A percentile compares a stretch with the other conserved stretches of the same genome.
Conservation (phyloP, 768 basidiomycete genomes). For the Gyrodon lividus region DNA sequence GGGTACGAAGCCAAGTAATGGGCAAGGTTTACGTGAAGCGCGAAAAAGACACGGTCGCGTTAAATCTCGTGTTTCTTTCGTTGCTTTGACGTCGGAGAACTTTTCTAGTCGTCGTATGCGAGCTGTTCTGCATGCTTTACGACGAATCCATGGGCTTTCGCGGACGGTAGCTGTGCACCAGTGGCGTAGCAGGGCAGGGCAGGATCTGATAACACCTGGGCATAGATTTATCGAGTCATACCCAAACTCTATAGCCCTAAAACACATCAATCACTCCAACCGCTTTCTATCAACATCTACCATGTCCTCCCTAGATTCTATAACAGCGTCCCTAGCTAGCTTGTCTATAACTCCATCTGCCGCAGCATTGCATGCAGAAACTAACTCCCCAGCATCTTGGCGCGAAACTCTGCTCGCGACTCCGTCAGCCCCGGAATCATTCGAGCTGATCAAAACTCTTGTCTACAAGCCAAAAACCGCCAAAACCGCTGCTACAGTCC, state of each 20-base stretch:
- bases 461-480: conserved; percentile 97
- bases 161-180: conserved; percentile 10
- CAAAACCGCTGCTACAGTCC: conserved; percentile 81
- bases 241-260: conserved; percentile 17
- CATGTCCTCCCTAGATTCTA: conserved; percentile 37
- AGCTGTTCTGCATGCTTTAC: conserved; percentile 22
- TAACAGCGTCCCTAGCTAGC: conserved; percentile 43
- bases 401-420: conserved; percentile 61
- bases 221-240: conserved; percentile 26
- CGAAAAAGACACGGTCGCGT: conserved; percentile 18
- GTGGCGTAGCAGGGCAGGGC: conserved; percentile 9
- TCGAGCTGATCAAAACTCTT: conserved; percentile 81
- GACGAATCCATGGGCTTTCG: conserved; percentile 25
- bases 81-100: conserved; percentile 1
- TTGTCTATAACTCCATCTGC: conserved; percentile 57
- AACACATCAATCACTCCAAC: conserved; percentile 7
- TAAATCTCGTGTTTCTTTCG: conserved; percentile 3
- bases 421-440: conserved; percentile 51
- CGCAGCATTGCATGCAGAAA: conserved; percentile 54
- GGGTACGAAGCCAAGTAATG: not conserved
- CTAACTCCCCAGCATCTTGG: conserved; percentile 76
- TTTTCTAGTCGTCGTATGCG: conserved; percentile 23
- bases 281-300: conserved; percentile 15
- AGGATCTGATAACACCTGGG: conserved; percentile 20
- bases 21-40: conserved; percentile 7